These are phyloP conservation scores for Penicillium sp. DNA, from an alignment of 2,329 filamentous ascomycete genomes.

Conservation along the genomic window DNA sequence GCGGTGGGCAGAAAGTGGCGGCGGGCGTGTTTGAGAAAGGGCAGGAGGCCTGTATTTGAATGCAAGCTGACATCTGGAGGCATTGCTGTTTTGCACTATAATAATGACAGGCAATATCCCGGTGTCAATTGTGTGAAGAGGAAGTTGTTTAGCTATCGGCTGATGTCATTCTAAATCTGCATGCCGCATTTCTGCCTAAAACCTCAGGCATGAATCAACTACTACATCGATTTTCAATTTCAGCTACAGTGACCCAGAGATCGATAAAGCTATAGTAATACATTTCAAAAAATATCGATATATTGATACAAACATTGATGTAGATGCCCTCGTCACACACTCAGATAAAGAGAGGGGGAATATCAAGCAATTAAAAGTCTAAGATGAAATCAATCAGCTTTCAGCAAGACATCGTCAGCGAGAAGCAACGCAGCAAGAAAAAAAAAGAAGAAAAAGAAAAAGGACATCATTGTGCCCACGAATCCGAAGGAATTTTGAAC, in stretches of 20 bases:
- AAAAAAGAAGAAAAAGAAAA: not conserved
- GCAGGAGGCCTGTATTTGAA: conserved; percentile 22
- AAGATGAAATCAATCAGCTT: not conserved
- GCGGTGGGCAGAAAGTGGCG: conserved; percentile 22
- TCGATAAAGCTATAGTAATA: not conserved
- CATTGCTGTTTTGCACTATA: not conserved
- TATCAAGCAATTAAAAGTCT: not conserved
- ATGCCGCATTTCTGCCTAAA: not conserved
- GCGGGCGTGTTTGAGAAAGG: conserved; percentile 35
- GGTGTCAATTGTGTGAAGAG: not conserved
- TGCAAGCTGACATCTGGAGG: not conserved
- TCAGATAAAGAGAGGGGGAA: conserved; percentile 1
- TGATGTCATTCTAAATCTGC: conserved; percentile 3
- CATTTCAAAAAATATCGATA: not conserved
- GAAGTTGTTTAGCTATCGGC: not conserved
- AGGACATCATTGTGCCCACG: not conserved
- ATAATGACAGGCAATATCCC: not conserved
- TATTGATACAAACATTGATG: not conserved
- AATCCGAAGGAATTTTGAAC: conserved; percentile 5
- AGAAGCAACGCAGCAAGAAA: not conserved
- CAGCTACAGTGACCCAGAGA: not conserved
- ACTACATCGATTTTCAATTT: not conserved
- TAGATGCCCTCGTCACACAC: not conserved
- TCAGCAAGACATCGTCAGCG: not conserved
- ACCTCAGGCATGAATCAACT: conserved; percentile 2